Evolutionary conservation across 2,329 filamentous ascomycete species (phyloP).

Genomic region (Fusarium buharicum): DNA sequence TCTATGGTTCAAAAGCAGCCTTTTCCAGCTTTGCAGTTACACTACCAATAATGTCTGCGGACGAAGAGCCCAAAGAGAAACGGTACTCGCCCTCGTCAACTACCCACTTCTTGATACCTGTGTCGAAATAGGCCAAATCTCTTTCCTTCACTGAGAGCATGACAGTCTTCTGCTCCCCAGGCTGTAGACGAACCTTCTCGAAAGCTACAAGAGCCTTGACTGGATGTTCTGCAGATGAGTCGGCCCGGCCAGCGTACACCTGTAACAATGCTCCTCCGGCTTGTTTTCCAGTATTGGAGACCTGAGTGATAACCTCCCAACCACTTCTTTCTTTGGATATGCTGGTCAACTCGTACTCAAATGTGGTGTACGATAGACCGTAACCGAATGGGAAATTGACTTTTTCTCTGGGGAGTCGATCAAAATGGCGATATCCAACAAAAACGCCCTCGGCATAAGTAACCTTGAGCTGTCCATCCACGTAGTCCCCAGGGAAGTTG

Average conservation of each 20-base stretch:
- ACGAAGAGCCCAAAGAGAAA: conserved; percentile 44
- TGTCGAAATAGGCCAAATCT: conserved; percentile 48
- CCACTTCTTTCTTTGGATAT: conserved; percentile 50
- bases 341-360: conserved; percentile 61
- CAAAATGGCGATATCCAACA: conserved; percentile 74
- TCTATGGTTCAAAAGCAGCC: conserved; percentile 11
- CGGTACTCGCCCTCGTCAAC: conserved; percentile 43
- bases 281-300: conserved; percentile 67
- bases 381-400: conserved; percentile 73
- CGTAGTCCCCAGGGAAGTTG: conserved; percentile 64
- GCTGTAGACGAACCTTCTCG: conserved; percentile 41
- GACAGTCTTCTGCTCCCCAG: conserved; percentile 33
- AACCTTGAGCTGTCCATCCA: conserved; percentile 50
- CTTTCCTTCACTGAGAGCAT: conserved; percentile 27
- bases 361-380: conserved; percentile 74
- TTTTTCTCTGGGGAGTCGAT: conserved; percentile 62
- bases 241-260: conserved; percentile 54
- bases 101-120: conserved; percentile 41
- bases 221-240: conserved; percentile 35
- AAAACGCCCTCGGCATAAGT: conserved; percentile 75
- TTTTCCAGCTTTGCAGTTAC: background rate
- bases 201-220: conserved; percentile 48
- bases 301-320: conserved; percentile 59
- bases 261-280: conserved; percentile 64
- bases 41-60: conserved; percentile 30